A percentile compares a stretch with the other conserved stretches of the same genome.
Conservation (phyloP, 78 protist species). For the Trichosphaerium sp. region DNA sequence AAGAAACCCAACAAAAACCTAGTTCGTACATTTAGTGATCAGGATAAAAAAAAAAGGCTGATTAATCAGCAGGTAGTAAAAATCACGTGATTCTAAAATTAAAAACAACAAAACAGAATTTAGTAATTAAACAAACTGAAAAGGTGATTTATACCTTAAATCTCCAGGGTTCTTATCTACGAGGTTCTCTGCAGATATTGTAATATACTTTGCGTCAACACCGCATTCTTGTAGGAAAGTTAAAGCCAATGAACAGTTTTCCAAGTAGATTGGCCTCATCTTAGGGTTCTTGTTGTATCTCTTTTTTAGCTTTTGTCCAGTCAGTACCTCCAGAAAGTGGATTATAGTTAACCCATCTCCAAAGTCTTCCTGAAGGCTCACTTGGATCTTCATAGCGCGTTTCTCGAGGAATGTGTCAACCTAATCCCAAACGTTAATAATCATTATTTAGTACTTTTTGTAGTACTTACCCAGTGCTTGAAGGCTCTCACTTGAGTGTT, state of each 20-base stretch:
- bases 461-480: too few relatives aligned
- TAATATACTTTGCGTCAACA: too few relatives aligned
- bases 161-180: slow-evolving; percentile 45
- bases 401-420: slow-evolving; percentile 42
- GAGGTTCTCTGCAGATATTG: background rate
- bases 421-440: too few relatives aligned
- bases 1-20: slow-evolving; percentile 55
- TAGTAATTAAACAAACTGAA: too few relatives aligned
- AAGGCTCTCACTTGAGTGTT: too few relatives aligned
- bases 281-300: slow-evolving; percentile 36
- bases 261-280: slow-evolving; percentile 30
- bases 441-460: slow-evolving; percentile 48
- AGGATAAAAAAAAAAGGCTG: too few relatives aligned
- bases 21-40: too few relatives aligned
- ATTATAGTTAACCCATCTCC: slow-evolving; percentile 51
- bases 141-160: too few relatives aligned
- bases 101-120: too few relatives aligned
- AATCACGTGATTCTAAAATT: too few relatives aligned
- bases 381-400: slow-evolving; percentile 15
- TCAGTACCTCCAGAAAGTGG: slow-evolving; percentile 39
- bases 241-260: slow-evolving; percentile 42
- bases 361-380: slow-evolving; percentile 35
- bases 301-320: slow-evolving; percentile 36
- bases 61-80: too few relatives aligned
- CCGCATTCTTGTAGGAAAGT: slow-evolving; percentile 42